These are phyloP conservation scores for Phalaenopsis hybrid DNA, from an alignment of 116 monocot species.

Conservation along the genomic window DNA sequence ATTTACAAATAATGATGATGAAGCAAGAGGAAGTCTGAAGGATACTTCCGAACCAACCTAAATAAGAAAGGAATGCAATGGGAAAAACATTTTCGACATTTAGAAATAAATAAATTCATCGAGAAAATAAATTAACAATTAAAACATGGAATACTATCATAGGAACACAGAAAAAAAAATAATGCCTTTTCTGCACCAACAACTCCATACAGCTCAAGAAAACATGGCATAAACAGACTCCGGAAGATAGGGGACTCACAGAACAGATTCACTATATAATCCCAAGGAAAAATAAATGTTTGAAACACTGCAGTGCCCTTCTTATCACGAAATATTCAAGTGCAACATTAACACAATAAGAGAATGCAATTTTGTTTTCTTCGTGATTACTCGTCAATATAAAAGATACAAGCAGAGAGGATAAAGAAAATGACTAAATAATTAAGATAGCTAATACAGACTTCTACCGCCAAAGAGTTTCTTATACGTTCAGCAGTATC, in stretches of 20 bases:
- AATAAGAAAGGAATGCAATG: slow-evolving; percentile 2
- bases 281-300: not conserved
- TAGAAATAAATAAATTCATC: not conserved
- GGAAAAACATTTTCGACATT: not conserved
- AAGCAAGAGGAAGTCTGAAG: slow-evolving; percentile 71
- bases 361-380: not conserved
- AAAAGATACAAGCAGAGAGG: not conserved
- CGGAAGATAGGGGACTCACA: not conserved
- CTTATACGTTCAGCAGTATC: not conserved
- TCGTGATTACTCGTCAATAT: not conserved
- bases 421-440: not conserved
- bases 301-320: not conserved
- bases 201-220: not conserved
- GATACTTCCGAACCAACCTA: slow-evolving; percentile 93
- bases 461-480: not conserved
- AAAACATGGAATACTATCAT: not conserved
- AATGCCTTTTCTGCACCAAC: not conserved
- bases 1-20: slow-evolving; percentile 66
- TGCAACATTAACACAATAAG: not conserved
- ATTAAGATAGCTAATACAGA: not conserved
- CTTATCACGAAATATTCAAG: not conserved
- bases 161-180: not conserved
- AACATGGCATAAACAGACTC: not conserved
- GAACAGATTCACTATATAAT: not conserved
- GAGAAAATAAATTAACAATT: not conserved